Conservation (phyloP, 768 basidiomycete genomes). For the Naganishia vaughanmartiniae region DNA sequence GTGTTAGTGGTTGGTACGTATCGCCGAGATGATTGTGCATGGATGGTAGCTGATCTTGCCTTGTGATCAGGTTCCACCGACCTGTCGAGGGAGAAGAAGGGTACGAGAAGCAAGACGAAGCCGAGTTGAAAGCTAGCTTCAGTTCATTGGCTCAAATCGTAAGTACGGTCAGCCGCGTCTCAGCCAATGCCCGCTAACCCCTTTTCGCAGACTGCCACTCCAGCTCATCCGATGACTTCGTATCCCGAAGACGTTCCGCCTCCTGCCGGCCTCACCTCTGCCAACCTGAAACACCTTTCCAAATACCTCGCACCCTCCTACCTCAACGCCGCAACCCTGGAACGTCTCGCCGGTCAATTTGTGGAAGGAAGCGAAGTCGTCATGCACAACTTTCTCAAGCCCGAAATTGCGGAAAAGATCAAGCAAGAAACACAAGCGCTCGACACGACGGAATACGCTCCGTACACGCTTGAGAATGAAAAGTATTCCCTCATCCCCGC, state of each 20-base stretch:
- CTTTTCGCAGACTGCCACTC: slow-evolving; percentile 42
- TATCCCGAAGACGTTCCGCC: slow-evolving; percentile 49
- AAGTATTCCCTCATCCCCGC: slow-evolving; percentile 57
- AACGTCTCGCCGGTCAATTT: slow-evolving; percentile 75
- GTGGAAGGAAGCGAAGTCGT: slow-evolving; percentile 81
- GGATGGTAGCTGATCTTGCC: slow-evolving; percentile 20
- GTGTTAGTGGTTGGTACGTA: slow-evolving; percentile 80
- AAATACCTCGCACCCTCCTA: slow-evolving; percentile 87
- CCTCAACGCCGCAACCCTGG: slow-evolving; percentile 75
- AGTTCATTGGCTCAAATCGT: slow-evolving; percentile 92
- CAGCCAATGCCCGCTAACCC: slow-evolving; percentile 9
- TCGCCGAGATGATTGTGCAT: background rate
- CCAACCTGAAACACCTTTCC: slow-evolving; percentile 68
- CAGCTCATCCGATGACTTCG: slow-evolving; percentile 51
- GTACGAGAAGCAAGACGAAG: slow-evolving; percentile 60
- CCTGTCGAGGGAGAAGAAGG: slow-evolving; percentile 88
- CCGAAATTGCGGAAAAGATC: slow-evolving; percentile 66
- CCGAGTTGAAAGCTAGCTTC: slow-evolving; percentile 57
- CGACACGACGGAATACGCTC: slow-evolving; percentile 60
- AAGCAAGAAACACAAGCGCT: slow-evolving; percentile 63
- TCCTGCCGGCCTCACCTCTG: slow-evolving; percentile 53
- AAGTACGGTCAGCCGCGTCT: slow-evolving; percentile 51
- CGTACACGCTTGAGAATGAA: slow-evolving; percentile 50
- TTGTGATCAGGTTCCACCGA: slow-evolving; percentile 65
- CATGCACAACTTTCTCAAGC: slow-evolving; percentile 77